These are phyloP conservation scores for Ceriops tagal DNA, from an alignment of 345 rosid genomes.

Conservation along the genomic window DNA sequence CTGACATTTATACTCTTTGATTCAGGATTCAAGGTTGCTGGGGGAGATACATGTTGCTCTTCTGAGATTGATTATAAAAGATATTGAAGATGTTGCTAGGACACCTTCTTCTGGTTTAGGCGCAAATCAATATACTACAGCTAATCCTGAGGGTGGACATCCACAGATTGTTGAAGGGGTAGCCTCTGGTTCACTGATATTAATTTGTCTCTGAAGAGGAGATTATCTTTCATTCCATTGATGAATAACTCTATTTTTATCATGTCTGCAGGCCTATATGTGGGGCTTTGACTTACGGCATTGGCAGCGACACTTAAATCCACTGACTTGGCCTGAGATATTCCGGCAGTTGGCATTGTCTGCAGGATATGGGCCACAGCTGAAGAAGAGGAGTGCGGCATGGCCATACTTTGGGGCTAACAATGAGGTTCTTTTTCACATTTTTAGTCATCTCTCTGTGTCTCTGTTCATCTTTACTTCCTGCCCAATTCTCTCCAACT, in stretches of 20 bases:
- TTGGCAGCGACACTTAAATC: constrained; percentile 87
- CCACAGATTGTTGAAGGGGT: constrained; percentile 97
- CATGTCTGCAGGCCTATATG: constrained; percentile 65
- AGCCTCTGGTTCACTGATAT: constrained; percentile 22
- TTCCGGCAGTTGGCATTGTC: constrained; percentile 85
- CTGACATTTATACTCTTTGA: constrained; percentile 21
- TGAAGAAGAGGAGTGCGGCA: constrained; percentile 53
- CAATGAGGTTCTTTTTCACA: constrained; percentile 53
- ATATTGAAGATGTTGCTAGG: constrained; percentile 92
- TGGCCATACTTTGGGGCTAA: constrained; percentile 46
- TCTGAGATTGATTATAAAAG: constrained; percentile 71
- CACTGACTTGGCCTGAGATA: constrained; percentile 95
- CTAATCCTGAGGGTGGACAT: constrained; percentile 99
- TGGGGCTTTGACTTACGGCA: constrained; percentile 98
- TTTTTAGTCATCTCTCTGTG: neutral
- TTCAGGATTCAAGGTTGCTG: constrained; percentile 93
- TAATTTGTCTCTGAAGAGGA: constrained; percentile 6
- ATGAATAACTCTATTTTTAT: constrained; percentile 9
- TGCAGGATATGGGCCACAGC: constrained; percentile 84
- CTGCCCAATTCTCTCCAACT: neutral
- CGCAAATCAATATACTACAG: constrained; percentile 62
- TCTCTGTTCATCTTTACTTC: no score
- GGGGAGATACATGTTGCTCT: constrained; percentile 90
- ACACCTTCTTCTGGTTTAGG: constrained; percentile 83
- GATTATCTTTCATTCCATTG: constrained; percentile 12